These are phyloP conservation scores for Deinandra increscens DNA, from an alignment of 129 eudicot genomes.

Conservation along the genomic window DNA sequence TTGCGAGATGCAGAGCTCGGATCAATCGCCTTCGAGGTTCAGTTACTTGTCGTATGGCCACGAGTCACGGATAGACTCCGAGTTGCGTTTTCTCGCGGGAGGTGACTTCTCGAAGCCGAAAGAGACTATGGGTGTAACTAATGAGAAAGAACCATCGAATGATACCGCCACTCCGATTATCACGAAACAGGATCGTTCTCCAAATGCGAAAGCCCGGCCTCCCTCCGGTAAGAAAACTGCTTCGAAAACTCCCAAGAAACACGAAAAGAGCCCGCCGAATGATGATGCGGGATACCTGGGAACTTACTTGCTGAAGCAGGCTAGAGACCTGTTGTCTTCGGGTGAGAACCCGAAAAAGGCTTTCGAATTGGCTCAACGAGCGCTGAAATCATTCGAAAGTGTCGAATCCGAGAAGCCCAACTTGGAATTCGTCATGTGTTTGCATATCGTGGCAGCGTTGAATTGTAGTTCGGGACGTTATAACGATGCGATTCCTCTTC, in stretches of 20 bases:
- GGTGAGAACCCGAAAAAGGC: conserved; percentile 61
- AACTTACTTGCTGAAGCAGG: conserved; percentile 72
- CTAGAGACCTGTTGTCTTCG: conserved; percentile 51
- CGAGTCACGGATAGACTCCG: conserved; percentile 80
- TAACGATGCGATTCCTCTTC: conserved; percentile 71
- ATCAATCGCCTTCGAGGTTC: conserved; percentile 60
- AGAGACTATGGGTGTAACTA: conserved; percentile 2
- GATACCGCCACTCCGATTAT: neutral
- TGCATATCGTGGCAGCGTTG: conserved; percentile 69
- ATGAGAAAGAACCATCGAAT: conserved; percentile 18
- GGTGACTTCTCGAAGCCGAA: conserved; percentile 38
- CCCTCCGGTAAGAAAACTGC: conserved; percentile 42
- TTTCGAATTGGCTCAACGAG: conserved; percentile 63
- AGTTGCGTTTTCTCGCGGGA: conserved; percentile 61
- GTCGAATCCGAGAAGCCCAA: conserved; percentile 45
- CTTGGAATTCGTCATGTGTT: conserved; percentile 81
- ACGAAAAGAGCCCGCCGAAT: conserved; percentile 32
- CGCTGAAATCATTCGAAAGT: conserved; percentile 60
- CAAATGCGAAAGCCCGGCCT: conserved; percentile 40
- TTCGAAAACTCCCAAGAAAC: conserved; percentile 32
- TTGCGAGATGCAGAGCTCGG: conserved; percentile 88
- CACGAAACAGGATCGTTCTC: too few relatives aligned
- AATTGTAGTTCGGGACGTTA: conserved; percentile 51
- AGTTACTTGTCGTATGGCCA: conserved; percentile 77
- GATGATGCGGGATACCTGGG: conserved; percentile 61